A percentile compares a stretch with the other conserved stretches of the same genome.
These are phyloP conservation scores for Pseudogymnoascus sp. DNA, from an alignment of 2,329 filamentous ascomycete species.

Conservation along the genomic window DNA sequence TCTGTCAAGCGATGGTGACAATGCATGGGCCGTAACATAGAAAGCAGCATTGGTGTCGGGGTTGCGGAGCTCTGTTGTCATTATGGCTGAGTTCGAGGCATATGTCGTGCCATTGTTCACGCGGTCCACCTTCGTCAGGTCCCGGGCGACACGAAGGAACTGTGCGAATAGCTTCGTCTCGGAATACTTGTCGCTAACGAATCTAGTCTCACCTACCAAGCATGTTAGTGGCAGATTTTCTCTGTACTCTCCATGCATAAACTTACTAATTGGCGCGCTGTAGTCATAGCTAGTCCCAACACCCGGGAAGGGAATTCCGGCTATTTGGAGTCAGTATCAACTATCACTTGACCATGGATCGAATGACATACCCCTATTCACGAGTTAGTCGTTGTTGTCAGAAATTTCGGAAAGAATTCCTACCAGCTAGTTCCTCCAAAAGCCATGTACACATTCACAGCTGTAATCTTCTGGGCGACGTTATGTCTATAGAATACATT, in stretches of 20 bases:
- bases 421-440: slow-evolving; percentile 56
- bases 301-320: slow-evolving; percentile 46
- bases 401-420: not conserved
- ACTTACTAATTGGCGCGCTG: slow-evolving; percentile 43
- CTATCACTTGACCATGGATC: not conserved
- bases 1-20: slow-evolving; percentile 41
- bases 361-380: not conserved
- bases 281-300: slow-evolving; percentile 57
- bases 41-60: slow-evolving; percentile 48
- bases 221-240: not conserved
- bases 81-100: slow-evolving; percentile 43
- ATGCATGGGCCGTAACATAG: slow-evolving; percentile 48
- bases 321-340: slow-evolving; percentile 21
- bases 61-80: slow-evolving; percentile 49
- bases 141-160: slow-evolving; percentile 49
- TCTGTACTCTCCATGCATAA: not conserved
- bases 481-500: slow-evolving; percentile 58
- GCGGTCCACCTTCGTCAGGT: slow-evolving; percentile 47
- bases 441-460: slow-evolving; percentile 55
- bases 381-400: not conserved
- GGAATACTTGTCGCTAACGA: slow-evolving; percentile 50
- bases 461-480: slow-evolving; percentile 50
- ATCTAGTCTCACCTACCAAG: slow-evolving; percentile 26
- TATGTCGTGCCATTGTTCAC: slow-evolving; percentile 41
- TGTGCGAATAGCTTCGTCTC: slow-evolving; percentile 54